phyloP scores from a whole-genome alignment of 2,329 filamentous ascomycete genomes.

The Ascochyta viciae-villosae region DNA sequence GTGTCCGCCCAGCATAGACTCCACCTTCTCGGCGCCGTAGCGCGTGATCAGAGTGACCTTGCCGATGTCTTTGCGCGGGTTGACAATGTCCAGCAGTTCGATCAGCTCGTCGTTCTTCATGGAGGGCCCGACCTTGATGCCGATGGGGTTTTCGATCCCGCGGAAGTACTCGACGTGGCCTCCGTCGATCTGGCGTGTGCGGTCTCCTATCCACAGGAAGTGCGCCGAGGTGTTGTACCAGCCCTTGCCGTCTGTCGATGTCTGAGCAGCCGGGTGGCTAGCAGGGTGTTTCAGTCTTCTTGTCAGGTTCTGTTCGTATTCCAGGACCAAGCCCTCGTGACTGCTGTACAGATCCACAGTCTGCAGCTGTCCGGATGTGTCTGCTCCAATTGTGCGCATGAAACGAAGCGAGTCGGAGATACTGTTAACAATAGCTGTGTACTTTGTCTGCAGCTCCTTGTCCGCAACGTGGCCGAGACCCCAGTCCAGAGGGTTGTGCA shows the following conservation, averaged over 20 bases:
- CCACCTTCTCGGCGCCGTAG: constrained; percentile 83
- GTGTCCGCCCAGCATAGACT: constrained; percentile 77
- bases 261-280: constrained; percentile 45
- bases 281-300: constrained; percentile 72
- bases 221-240: constrained; percentile 96
- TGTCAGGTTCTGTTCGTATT: constrained; percentile 91
- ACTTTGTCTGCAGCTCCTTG: constrained; percentile 81
- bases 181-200: constrained; percentile 90
- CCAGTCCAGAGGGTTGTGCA: constrained; percentile 95
- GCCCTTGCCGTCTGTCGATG: constrained; percentile 58
- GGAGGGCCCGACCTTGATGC: constrained; percentile 92
- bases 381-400: constrained; percentile 91
- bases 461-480: constrained; percentile 89
- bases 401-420: constrained; percentile 92
- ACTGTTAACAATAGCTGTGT: constrained; percentile 81
- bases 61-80: constrained; percentile 80
- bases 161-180: constrained; percentile 98
- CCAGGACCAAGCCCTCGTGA: constrained; percentile 90
- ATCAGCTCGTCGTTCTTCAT: constrained; percentile 80
- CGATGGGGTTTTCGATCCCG: constrained; percentile 93
- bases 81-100: constrained; percentile 80
- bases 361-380: constrained; percentile 81
- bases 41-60: constrained; percentile 97
- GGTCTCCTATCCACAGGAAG: constrained; percentile 98
- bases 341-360: constrained; percentile 95